phyloP scores from a whole-genome alignment of 176 grass and related monocot species.

The Aegilops tauschii region DNA sequence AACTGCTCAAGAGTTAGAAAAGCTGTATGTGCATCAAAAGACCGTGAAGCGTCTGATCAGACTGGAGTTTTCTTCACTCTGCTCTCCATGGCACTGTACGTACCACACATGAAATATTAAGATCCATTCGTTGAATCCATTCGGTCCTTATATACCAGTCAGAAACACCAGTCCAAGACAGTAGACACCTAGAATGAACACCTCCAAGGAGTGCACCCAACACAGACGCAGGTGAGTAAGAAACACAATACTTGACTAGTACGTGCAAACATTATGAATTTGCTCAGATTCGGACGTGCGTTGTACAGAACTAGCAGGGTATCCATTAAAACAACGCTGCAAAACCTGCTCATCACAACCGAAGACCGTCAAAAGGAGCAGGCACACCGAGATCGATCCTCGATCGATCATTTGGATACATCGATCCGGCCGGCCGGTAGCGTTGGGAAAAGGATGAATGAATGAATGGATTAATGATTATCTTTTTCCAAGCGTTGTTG shows the following conservation, averaged over 20 bases:
- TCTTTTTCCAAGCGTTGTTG: conserved; percentile 30
- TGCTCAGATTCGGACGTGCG: background rate
- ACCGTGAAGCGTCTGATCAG: background rate
- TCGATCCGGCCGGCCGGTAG: background rate
- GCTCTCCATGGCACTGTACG: background rate
- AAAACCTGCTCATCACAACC: background rate
- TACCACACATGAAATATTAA: background rate
- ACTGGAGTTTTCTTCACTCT: background rate
- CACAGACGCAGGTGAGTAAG: background rate
- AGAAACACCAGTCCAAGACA: background rate
- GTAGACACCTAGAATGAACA: background rate
- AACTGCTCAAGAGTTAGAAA: background rate
- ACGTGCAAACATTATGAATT: background rate
- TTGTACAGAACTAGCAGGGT: background rate
- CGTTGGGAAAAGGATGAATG: background rate
- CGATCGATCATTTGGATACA: background rate
- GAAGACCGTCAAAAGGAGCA: background rate
- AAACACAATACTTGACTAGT: background rate
- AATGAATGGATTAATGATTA: background rate
- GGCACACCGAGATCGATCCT: background rate
- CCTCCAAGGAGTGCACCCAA: background rate
- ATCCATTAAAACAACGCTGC: background rate
- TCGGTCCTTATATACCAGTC: background rate
- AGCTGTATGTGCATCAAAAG: background rate
- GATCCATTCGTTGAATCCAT: background rate